A percentile compares a stretch with the other conserved stretches of the same genome.
Evolutionary conservation across 768 basidiomycete genomes (phyloP).

Genomic region (button mushroom (Agaricus bisporus)): DNA sequence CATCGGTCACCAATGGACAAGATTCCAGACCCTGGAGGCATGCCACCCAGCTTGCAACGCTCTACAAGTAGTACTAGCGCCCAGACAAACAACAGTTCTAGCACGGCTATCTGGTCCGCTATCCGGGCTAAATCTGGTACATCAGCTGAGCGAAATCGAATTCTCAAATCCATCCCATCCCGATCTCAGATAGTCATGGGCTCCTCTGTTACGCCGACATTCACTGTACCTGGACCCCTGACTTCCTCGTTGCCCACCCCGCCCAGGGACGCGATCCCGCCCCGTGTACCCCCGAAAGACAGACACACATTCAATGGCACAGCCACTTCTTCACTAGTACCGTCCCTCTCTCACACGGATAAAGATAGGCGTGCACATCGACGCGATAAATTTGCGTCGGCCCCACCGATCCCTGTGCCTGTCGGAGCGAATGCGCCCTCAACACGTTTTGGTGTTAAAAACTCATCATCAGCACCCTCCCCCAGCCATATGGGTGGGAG

Average conservation of each 20-base stretch:
- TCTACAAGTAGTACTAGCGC: slow-evolving; percentile 6
- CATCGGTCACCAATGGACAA: background rate
- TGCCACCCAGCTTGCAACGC: background rate
- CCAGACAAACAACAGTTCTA: background rate
- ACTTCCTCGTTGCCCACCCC: slow-evolving; percentile 17
- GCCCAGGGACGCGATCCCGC: slow-evolving; percentile 12
- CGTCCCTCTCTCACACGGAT: slow-evolving; percentile 4
- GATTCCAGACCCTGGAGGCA: background rate
- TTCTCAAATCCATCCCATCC: slow-evolving; percentile 28
- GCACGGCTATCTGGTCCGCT: slow-evolving; percentile 8
- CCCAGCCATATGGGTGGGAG: background rate
- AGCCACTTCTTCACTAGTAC: background rate
- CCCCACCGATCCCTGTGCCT: slow-evolving; percentile 7
- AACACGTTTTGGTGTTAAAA: background rate
- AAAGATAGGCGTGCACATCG: slow-evolving; percentile 6
- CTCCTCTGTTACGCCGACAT: slow-evolving; percentile 5
- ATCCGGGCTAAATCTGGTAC: background rate
- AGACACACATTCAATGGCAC: background rate
- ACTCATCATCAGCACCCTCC: background rate
- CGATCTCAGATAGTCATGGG: slow-evolving; percentile 22
- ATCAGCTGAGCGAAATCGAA: slow-evolving; percentile 11
- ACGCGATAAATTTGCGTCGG: slow-evolving; percentile 12
- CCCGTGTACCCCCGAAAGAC: slow-evolving; percentile 9
- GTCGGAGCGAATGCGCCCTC: slow-evolving; percentile 1
- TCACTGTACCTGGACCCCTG: slow-evolving; percentile 12